Percentiles rank a stretch among this genome's conserved stretches.
These are phyloP conservation scores for Kurtzmaniella quercitrusa DNA, from an alignment of 1,139 yeast species.

Conservation along the genomic window DNA sequence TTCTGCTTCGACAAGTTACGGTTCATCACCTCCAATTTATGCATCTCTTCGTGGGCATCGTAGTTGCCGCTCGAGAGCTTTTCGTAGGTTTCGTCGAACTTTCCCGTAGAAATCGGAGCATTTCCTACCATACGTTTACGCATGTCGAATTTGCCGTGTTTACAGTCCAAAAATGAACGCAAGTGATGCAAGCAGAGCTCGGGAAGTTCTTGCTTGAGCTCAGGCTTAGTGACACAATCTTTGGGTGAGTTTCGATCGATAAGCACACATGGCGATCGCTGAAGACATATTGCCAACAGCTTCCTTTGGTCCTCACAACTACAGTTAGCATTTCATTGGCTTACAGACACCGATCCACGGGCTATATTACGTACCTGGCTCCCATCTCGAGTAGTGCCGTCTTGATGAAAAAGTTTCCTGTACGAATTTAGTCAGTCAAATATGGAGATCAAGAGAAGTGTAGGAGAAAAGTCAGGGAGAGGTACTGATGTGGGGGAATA, in stretches of 20 bases:
- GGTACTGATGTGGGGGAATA: no score
- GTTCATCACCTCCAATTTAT: slow-evolving; percentile 57
- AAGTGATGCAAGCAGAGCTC: slow-evolving; percentile 84
- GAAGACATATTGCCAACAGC: slow-evolving; percentile 92
- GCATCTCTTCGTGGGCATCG: slow-evolving; percentile 76
- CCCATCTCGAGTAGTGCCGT: slow-evolving; percentile 17
- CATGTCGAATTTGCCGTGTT: slow-evolving; percentile 82
- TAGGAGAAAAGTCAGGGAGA: no score
- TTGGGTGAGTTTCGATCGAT: slow-evolving; percentile 87
- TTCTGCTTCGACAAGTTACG: slow-evolving; percentile 35
- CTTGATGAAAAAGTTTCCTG: not conserved
- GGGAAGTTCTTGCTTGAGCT: slow-evolving; percentile 70
- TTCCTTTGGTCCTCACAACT: slow-evolving; percentile 92
- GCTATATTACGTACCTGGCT: slow-evolving; percentile 24
- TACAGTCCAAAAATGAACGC: slow-evolving; percentile 84
- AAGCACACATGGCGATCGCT: slow-evolving; percentile 93
- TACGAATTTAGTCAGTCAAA: no score
- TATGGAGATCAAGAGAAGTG: no score
- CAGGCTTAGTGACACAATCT: slow-evolving; percentile 80
- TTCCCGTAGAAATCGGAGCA: slow-evolving; percentile 90
- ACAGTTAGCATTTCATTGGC: not conserved
- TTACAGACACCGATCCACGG: slow-evolving; percentile 2
- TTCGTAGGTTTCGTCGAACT: slow-evolving; percentile 81
- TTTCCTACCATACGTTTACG: slow-evolving; percentile 89
- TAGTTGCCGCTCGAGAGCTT: slow-evolving; percentile 76